Evolutionary conservation across 345 rosid species (phyloP).

Genomic region (Ricinus communis): DNA sequence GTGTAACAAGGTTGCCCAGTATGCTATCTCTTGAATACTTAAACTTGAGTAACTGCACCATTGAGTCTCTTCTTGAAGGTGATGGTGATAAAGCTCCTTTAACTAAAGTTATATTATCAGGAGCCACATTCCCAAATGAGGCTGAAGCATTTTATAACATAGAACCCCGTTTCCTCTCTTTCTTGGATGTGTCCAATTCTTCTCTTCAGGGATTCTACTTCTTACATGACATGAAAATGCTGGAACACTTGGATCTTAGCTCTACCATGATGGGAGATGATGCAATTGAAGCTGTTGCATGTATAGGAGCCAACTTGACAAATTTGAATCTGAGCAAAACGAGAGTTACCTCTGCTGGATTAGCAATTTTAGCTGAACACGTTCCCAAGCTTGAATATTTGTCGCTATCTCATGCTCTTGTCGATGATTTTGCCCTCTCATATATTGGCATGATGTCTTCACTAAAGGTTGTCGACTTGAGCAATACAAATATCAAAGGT

Average conservation of each 20-base stretch:
- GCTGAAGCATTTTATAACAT: conserved; percentile 46
- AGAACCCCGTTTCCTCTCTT: conserved; percentile 48
- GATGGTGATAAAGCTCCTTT: conserved; percentile 49
- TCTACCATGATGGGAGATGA: conserved; percentile 64
- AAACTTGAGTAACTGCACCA: conserved; percentile 73
- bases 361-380: conserved; percentile 55
- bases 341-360: conserved; percentile 62
- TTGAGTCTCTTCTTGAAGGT: conserved; percentile 46
- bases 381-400: conserved; percentile 68
- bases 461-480: conserved; percentile 62
- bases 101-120: conserved; percentile 54
- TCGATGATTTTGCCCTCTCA: conserved; percentile 62
- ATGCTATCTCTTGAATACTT: conserved; percentile 65
- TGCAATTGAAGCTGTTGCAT: conserved; percentile 50
- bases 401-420: conserved; percentile 51
- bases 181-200: conserved; percentile 66
- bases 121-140: conserved; percentile 63
- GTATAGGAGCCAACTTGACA: conserved; percentile 60
- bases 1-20: conserved; percentile 58
- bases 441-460: conserved; percentile 59
- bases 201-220: conserved; percentile 53
- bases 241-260: conserved; percentile 78
- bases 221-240: conserved; percentile 48
- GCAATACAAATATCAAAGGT: conserved; percentile 76
- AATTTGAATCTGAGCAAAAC: conserved; percentile 64